Percentiles rank a stretch among this genome's conserved stretches.
phyloP scores from a whole-genome alignment of 345 rosid species.

The Sisymbrium irio region DNA sequence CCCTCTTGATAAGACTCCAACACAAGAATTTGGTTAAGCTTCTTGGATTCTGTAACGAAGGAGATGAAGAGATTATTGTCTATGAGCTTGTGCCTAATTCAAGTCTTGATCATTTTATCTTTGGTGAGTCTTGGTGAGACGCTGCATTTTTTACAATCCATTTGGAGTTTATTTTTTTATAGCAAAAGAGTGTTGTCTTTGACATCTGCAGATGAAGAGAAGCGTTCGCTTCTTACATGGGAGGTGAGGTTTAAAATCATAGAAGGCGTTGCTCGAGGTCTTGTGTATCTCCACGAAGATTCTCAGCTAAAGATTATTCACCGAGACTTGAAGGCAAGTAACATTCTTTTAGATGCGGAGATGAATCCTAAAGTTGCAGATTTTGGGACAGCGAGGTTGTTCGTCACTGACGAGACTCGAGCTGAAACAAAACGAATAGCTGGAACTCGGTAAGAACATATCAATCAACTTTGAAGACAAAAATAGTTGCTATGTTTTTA shows the following conservation, averaged over 20 bases:
- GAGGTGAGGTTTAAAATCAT: no score
- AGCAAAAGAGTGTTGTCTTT: no score
- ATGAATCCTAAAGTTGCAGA: no score
- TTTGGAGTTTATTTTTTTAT: no score
- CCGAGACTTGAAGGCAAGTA: no score
- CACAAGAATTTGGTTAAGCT: conserved; percentile 49
- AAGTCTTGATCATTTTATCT: conserved; percentile 46
- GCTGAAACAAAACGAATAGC: conserved; percentile 21
- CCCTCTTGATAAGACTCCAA: conserved; percentile 51
- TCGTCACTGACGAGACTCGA: conserved; percentile 6
- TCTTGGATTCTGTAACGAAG: conserved; percentile 43
- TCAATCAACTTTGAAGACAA: not conserved
- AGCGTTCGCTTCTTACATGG: not conserved
- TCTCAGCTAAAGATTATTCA: no score
- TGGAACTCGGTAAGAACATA: not conserved
- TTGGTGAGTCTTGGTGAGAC: conserved; percentile 25
- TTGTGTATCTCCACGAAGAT: no score
- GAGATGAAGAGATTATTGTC: conserved; percentile 43
- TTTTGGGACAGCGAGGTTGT: no score
- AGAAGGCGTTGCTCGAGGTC: no score
- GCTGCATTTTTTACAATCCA: not conserved
- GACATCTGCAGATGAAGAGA: conserved; percentile 2
- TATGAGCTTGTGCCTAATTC: conserved; percentile 47
- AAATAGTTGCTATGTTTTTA: no score
- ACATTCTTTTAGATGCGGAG: no score